phyloP scores from a whole-genome alignment of 352 stramenopile species.

The Globisporangium rhizosaccharum region DNA sequence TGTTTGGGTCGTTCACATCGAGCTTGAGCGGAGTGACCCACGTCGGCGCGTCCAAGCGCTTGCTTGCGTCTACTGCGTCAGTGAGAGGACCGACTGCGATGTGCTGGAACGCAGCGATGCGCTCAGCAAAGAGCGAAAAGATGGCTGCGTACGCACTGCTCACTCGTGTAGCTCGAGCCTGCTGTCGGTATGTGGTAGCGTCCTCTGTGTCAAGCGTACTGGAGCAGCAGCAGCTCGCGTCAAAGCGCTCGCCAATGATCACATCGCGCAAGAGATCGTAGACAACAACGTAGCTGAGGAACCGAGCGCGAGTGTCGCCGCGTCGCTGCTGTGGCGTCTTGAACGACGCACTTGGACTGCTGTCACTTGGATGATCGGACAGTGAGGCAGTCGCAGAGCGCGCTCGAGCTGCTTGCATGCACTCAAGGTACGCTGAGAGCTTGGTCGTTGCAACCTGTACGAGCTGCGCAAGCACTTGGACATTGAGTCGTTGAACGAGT shows the following conservation, averaged over 20 bases:
- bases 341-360: neutral
- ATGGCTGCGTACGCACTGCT: constrained; percentile 7
- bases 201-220: neutral
- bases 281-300: constrained; percentile 32
- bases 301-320: neutral
- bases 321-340: neutral
- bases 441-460: neutral
- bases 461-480: constrained; percentile 1
- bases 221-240: neutral
- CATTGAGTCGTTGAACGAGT: constrained; percentile 1
- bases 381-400: too few relatives aligned
- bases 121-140: constrained; percentile 24
- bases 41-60: constrained; percentile 18
- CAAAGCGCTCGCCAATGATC: constrained; percentile 21
- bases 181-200: neutral
- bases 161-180: neutral
- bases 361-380: neutral
- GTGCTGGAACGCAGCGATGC: constrained; percentile 24
- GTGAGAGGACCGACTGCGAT: constrained; percentile 5
- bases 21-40: constrained; percentile 35
- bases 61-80: neutral
- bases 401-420: neutral
- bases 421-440: neutral
- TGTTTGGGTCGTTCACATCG: constrained; percentile 24
- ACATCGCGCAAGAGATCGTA: constrained; percentile 37